Base-by-base conservation (phyloP, 352 stramenopile species). In the Phytophthora hibernalis region DNA sequence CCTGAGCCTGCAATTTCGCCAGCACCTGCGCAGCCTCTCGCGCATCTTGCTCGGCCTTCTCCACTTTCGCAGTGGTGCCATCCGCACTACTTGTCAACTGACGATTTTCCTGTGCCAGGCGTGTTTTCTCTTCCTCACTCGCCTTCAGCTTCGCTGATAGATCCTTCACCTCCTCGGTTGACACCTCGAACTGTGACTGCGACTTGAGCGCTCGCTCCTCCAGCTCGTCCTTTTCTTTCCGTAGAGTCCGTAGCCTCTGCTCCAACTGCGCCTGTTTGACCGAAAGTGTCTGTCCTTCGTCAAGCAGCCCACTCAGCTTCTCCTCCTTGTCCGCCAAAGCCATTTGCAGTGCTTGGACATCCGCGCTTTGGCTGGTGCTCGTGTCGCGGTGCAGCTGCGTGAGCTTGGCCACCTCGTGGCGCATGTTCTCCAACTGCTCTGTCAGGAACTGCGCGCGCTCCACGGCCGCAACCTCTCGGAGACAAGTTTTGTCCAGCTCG, bases 191-290 rank as follows among this genome's bases (percentile, higher is more conserved):
- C 33, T 87, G 79, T 1, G 82, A 76, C 59, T 92, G 72, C 0
- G 81, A 52, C 48, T 87, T 88, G 1, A 82, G 61, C 6, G 74
- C 77, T 54, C 72, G 68, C 51, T 91, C 81, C 54, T 92, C 80
- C 57, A 91, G 62, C 26, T 93, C 87, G 43, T 91, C 89, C 54
- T 92, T 93, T 58, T 95, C 87, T 30, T 89, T 90, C 13, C 87
- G 83, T 1, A 95, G 48, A 15, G 82, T 67, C 2, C 87, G 83
- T 20, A 93, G 59, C 12, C 87, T 76, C 22, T 90, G 78, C 53
- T 95, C 87, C 22, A 89, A 70, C 54, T 93, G 85, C 15, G 81
- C 77, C 51, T 92, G 82, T 69, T 95, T 95, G 10, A 93, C 72
- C 1, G 85, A 93, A 1, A 95, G 68, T 5, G 85, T 74, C 33